Evolutionary conservation across 2,329 filamentous ascomycete genomes (phyloP).

Genomic region (Daldinia sp.): DNA sequence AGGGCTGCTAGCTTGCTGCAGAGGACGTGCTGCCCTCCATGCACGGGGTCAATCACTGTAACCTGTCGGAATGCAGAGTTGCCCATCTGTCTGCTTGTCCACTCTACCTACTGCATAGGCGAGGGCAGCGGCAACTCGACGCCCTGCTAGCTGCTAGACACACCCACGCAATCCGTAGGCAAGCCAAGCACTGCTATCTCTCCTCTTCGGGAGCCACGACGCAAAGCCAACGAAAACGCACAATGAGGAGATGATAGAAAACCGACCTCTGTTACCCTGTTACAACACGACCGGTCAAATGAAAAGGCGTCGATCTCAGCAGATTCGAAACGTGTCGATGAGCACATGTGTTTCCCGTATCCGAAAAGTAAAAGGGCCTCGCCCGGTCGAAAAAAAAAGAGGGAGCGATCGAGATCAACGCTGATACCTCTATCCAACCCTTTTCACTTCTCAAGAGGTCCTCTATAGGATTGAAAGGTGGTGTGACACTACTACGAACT

Average conservation of each 20-base stretch:
- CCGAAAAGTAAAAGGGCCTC: constrained; percentile 21
- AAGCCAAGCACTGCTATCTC: constrained; percentile 30
- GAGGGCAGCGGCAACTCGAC: constrained; percentile 21
- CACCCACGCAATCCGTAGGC: constrained; percentile 22
- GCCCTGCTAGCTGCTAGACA: constrained; percentile 24
- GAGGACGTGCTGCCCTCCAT: constrained; percentile 31
- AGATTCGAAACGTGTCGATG: constrained; percentile 16
- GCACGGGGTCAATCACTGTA: constrained; percentile 31
- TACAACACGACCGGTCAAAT: constrained; percentile 25
- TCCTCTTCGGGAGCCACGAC: constrained; percentile 37
- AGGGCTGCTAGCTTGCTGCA: constrained; percentile 29
- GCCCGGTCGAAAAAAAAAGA: constrained; percentile 6
- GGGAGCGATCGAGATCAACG: constrained; percentile 2
- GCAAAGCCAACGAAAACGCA: constrained; percentile 40
- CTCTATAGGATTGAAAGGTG: constrained; percentile 19
- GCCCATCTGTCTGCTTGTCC: constrained; percentile 10
- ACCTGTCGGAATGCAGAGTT: constrained; percentile 29
- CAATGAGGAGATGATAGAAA: constrained; percentile 29
- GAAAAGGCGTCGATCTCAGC: constrained; percentile 14
- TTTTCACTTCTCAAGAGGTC: constrained; percentile 1
- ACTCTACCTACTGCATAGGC: constrained; percentile 23
- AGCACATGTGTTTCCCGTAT: constrained; percentile 17
- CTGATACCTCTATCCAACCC: constrained; percentile 1
- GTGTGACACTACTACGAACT: constrained; percentile 38
- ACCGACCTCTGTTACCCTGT: constrained; percentile 16